Percentiles rank a stretch among this genome's conserved stretches.
Conservation (phyloP, 2,329 filamentous ascomycete species). For the Apiospora arundinis region DNA sequence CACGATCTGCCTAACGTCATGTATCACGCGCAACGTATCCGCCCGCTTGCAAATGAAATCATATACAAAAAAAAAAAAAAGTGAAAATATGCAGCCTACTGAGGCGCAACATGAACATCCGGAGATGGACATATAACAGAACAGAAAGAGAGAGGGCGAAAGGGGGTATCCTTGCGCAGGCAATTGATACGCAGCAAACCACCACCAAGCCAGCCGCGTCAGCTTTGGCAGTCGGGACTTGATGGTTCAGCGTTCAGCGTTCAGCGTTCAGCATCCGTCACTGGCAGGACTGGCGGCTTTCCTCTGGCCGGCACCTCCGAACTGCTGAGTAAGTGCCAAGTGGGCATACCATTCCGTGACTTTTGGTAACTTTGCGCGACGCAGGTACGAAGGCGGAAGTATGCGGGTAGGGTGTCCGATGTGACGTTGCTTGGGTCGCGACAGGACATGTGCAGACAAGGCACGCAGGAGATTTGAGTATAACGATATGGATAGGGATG, state of each 20-base stretch:
- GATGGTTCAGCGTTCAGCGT: not conserved
- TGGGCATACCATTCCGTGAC: not conserved
- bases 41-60: conserved; percentile 5
- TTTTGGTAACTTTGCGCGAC: not conserved
- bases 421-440: not conserved
- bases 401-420: not conserved
- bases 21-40: conserved; percentile 10
- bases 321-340: not conserved
- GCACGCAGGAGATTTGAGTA: not conserved
- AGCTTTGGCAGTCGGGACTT: not conserved
- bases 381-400: not conserved
- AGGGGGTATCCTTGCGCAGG: not conserved
- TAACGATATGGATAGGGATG: conserved; percentile 23
- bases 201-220: not conserved
- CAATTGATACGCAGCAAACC: not conserved
- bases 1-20: conserved; percentile 23
- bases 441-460: not conserved
- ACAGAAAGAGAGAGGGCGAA: not conserved
- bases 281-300: not conserved
- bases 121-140: not conserved
- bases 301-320: not conserved
- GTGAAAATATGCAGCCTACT: not conserved
- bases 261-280: not conserved
- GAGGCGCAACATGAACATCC: not conserved
- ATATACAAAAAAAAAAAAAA: not conserved